Base-by-base conservation (phyloP, 257 asterid genomes). In the Plantago elongata region DNA sequence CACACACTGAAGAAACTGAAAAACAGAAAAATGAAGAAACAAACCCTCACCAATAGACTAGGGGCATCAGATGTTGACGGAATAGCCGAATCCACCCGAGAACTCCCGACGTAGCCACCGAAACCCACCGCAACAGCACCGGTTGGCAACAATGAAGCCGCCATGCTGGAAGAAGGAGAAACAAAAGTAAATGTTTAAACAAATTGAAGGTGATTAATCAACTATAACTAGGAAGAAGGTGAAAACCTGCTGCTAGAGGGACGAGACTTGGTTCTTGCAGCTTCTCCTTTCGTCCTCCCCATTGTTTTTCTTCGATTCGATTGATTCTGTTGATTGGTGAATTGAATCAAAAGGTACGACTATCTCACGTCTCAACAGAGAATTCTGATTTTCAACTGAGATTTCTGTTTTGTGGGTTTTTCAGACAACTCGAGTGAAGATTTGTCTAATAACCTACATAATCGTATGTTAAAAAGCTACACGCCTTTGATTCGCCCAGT, bases 271-370 rank as follows among this genome's bases (percentile, higher is more conserved):
- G 85, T 85, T 78, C 97, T 84, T 43, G 87, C 79, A 71, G 87
- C 96, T 48, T 93, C 99, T 74, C 97, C 99, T 73, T 89, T 93
- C n/a, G 89, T 66, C 74, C 68, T 89, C 72, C 99, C 99, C 99
- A 93, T 92, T 68, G 13, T 50, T 76, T 34, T 45, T 40, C 63
- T 54, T n/a, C 42, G 54, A 50, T 50, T 50, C 5, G 40, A 34
- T 34, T 34, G 40, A 34, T 34, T 34, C 40, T 34, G 40, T 8
- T n/a, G 6, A 8, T 51, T 17, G n/a, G 3, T 22, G 13, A 49
- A 13, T 17, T 52, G 5, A 52, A 52, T 4, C 40, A 5, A 4
- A 34, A 3, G 40, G 3, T 34, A 34, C 40, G 40, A 34, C 40
- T 5, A 34, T 34, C 40, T 34, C 40, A 4, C 5, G 40, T 22